These are phyloP conservation scores for Oemleria cerasiformis DNA, from an alignment of 306 rosid species.

Conservation along the genomic window DNA sequence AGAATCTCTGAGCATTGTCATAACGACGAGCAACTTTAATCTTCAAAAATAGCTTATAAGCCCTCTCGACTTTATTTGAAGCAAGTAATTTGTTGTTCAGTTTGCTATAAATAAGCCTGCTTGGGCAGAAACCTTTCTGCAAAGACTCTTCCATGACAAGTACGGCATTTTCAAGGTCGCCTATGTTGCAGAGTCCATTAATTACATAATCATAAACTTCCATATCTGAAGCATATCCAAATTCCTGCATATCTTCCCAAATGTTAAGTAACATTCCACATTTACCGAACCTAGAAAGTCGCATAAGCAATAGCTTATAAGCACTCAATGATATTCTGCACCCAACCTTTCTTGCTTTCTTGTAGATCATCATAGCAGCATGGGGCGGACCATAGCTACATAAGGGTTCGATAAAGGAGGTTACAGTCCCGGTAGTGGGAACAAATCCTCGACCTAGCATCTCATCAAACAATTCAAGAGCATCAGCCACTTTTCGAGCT, in stretches of 20 bases:
- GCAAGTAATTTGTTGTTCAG: conserved; percentile 60
- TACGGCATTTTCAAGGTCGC: conserved; percentile 84
- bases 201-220: conserved; percentile 76
- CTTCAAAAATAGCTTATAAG: conserved; percentile 68
- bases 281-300: conserved; percentile 75
- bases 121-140: conserved; percentile 66
- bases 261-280: conserved; percentile 68
- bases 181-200: conserved; percentile 70
- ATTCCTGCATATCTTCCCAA: conserved; percentile 87
- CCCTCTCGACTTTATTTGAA: conserved; percentile 52
- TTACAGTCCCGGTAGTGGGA: conserved; percentile 63
- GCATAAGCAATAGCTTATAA: conserved; percentile 74
- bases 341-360: conserved; percentile 64
- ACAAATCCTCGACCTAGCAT: conserved; percentile 58
- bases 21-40: conserved; percentile 60
- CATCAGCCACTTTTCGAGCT: conserved; percentile 68
- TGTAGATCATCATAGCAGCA: conserved; percentile 75
- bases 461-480: conserved; percentile 78
- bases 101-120: conserved; percentile 74
- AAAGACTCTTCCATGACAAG: conserved; percentile 90
- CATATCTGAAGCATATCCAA: conserved; percentile 64
- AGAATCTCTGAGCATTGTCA: conserved; percentile 55
- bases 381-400: conserved; percentile 91
- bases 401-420: conserved; percentile 52
- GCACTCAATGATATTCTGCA: conserved; percentile 60